phyloP scores from a whole-genome alignment of 441 rosid genomes.

The Theobroma grandiflorum region DNA sequence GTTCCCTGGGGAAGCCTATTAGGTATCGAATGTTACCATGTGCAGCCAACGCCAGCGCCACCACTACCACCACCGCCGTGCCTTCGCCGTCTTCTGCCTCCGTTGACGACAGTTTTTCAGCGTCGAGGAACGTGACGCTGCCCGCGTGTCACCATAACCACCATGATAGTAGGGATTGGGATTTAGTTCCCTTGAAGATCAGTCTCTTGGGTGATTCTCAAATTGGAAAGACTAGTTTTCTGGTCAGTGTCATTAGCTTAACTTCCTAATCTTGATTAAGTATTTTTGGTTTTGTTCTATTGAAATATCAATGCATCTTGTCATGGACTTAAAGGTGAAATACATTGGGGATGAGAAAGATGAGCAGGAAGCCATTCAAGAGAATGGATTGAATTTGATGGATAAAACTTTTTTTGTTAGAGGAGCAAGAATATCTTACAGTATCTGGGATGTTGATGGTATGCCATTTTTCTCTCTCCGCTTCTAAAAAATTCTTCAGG shows the following conservation, averaged over 20 bases:
- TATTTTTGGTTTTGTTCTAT: not conserved
- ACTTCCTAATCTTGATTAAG: not conserved
- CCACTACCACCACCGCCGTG: slow-evolving; percentile 14
- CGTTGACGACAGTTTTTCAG: slow-evolving; percentile 15
- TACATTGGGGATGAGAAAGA: slow-evolving; percentile 72
- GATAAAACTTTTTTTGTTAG: slow-evolving; percentile 69
- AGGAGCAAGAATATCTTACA: slow-evolving; percentile 80
- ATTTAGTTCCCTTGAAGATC: slow-evolving; percentile 85
- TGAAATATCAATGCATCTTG: not conserved
- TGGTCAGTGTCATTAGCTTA: slow-evolving; percentile 48
- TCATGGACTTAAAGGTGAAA: slow-evolving; percentile 55
- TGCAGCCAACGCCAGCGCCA: not conserved
- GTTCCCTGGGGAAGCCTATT: slow-evolving; percentile 60
- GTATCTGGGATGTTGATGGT: slow-evolving; percentile 91
- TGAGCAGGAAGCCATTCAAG: slow-evolving; percentile 39
- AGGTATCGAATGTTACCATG: slow-evolving; percentile 51
- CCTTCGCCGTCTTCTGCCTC: slow-evolving; percentile 35
- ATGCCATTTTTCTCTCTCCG: not conserved
- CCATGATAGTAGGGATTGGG: slow-evolving; percentile 48
- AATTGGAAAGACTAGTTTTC: slow-evolving; percentile 81
- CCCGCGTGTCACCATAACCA: slow-evolving; percentile 23
- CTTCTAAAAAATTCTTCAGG: not conserved
- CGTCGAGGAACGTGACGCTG: slow-evolving; percentile 22
- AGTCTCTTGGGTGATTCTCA: slow-evolving; percentile 79
- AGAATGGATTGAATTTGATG: slow-evolving; percentile 62